Percentiles rank a stretch among this genome's conserved stretches.
Evolutionary conservation across 1,284 basidiomycete species (phyloP).

Genomic region (Mycena sp.): DNA sequence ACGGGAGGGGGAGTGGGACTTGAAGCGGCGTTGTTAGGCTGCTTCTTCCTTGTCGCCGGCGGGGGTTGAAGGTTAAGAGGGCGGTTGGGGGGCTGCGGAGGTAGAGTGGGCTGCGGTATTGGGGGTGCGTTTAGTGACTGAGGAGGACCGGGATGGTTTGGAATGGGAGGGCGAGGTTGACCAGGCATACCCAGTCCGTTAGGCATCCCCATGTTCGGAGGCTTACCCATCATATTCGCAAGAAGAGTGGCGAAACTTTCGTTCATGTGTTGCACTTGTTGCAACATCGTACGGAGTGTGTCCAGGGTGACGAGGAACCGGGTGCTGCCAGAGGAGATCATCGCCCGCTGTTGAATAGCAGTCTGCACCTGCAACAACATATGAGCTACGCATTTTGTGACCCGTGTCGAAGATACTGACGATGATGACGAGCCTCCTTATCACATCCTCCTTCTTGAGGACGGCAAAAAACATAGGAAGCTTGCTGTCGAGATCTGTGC

Average conservation of each 20-base stretch:
- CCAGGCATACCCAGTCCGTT: conserved; percentile 6
- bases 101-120: conserved; percentile 27
- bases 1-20: conserved; percentile 50
- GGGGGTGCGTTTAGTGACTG: conserved; percentile 40
- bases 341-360: conserved; percentile 59
- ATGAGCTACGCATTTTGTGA: conserved; percentile 17
- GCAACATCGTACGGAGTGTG: conserved; percentile 57
- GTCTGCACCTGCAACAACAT: conserved; percentile 54
- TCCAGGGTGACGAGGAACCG: conserved; percentile 59
- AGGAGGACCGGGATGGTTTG: conserved; percentile 22
- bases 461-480: conserved; percentile 58
- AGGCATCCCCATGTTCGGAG: not conserved
- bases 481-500: conserved; percentile 57
- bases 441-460: conserved; percentile 53
- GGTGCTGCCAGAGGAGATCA: conserved; percentile 54
- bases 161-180: conserved; percentile 22
- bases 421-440: conserved; percentile 60
- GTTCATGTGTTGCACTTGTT: conserved; percentile 52
- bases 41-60: conserved; percentile 39
- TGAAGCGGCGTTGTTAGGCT: conserved; percentile 38
- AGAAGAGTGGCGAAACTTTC: conserved; percentile 47
- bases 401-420: conserved; percentile 53
- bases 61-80: conserved; percentile 43
- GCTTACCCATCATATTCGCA: conserved; percentile 17
- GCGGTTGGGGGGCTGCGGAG: conserved; percentile 30